Conservation (phyloP, 2,329 filamentous ascomycete genomes). For the Neonectria sp. region DNA sequence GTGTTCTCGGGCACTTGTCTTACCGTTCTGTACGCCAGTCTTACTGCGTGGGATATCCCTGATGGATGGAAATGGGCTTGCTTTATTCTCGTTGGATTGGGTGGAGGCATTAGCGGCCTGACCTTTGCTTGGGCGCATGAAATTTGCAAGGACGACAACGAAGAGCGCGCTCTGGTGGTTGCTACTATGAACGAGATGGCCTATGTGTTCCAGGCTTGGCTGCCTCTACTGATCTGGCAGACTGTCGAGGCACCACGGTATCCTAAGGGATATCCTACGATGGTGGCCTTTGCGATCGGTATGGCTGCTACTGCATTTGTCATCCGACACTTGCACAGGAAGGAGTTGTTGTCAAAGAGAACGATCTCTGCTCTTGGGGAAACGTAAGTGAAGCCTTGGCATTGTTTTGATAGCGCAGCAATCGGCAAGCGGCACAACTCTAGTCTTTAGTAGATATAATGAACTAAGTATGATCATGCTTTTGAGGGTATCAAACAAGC, state of each 20-base stretch:
- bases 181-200: conserved; percentile 79
- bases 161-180: conserved; percentile 77
- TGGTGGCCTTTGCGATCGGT: conserved; percentile 62
- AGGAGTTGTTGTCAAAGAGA: conserved; percentile 51
- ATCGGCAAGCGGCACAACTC: not conserved
- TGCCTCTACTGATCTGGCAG: conserved; percentile 77
- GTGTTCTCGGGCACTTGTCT: conserved; percentile 65
- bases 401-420: not conserved
- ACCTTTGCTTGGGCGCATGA: conserved; percentile 66
- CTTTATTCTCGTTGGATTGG: conserved; percentile 70
- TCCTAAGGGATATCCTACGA: conserved; percentile 72
- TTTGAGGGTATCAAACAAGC: not conserved
- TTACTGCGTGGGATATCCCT: conserved; percentile 62
- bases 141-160: conserved; percentile 67
- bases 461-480: not conserved
- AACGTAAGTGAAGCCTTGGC: conserved; percentile 3
- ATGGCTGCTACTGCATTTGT: conserved; percentile 67
- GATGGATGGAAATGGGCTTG: conserved; percentile 75
- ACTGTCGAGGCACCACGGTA: conserved; percentile 74
- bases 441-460: not conserved
- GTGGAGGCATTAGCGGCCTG: conserved; percentile 62
- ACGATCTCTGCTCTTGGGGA: conserved; percentile 20
- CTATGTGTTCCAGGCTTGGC: conserved; percentile 78
- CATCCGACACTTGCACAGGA: conserved; percentile 62
- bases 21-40: conserved; percentile 56